phyloP scores from a whole-genome alignment of 1,284 basidiomycete genomes.

The Xerocomus tenax region DNA sequence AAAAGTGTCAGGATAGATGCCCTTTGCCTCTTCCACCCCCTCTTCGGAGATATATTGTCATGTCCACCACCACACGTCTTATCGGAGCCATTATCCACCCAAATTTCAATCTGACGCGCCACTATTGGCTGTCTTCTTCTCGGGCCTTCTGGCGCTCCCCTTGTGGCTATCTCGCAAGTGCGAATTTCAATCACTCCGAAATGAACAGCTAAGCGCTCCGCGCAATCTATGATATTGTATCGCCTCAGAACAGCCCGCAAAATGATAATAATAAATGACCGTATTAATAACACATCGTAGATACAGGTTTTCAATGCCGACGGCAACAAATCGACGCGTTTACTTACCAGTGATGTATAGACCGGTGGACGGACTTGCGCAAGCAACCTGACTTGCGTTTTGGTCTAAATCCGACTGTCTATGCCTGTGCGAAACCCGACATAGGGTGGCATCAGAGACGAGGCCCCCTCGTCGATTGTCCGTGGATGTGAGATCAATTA shows the following conservation, averaged over 20 bases:
- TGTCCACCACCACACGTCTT: conserved; percentile 3
- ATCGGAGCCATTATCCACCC: conserved; percentile 9
- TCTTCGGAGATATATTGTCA: conserved; percentile 10
- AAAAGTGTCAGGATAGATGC: not conserved
- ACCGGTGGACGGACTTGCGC: conserved; percentile 4
- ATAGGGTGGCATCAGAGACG: not conserved
- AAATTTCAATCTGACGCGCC: conserved; percentile 1
- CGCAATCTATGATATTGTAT: conserved; percentile 11
- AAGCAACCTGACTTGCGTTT: conserved; percentile 1
- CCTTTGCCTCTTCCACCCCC: not conserved
- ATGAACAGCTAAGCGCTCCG: conserved; percentile 15
- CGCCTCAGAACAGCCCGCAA: conserved; percentile 1
- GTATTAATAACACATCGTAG: conserved; percentile 1
- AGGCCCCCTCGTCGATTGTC: conserved; percentile 3
- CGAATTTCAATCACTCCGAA: conserved; percentile 10
- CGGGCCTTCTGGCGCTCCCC: conserved; percentile 2
- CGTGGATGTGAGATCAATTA: not conserved
- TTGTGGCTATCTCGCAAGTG: conserved; percentile 8
- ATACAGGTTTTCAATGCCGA: conserved; percentile 5
- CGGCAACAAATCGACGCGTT: not conserved
- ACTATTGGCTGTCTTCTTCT: conserved; percentile 1
- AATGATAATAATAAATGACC: conserved; percentile 3
- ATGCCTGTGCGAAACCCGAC: conserved; percentile 3
- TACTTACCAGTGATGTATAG: conserved; percentile 9
- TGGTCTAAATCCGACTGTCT: not conserved